Conservation (phyloP, 164 flowering plant species). For the Tinospora cordifolia region DNA sequence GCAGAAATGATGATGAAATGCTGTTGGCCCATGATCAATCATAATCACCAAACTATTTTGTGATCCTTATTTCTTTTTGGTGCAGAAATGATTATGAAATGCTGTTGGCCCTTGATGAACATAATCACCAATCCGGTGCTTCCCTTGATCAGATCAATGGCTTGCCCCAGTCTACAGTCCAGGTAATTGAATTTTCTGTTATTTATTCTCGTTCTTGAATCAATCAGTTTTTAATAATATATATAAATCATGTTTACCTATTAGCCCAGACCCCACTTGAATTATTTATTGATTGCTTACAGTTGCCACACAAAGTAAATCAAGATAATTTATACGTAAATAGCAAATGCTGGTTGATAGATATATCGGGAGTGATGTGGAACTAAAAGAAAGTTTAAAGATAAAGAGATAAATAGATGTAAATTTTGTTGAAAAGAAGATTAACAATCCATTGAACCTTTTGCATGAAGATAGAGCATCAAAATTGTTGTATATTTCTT, state of each 20-base stretch:
- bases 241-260: not conserved
- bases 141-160: constrained; percentile 50
- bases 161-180: constrained; percentile 71
- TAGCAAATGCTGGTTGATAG: too few relatives aligned
- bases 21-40: constrained; percentile 79
- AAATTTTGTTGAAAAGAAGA: too few relatives aligned
- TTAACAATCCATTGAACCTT: too few relatives aligned
- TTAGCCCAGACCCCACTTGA: not conserved
- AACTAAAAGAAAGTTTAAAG: too few relatives aligned
- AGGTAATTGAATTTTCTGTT: constrained; percentile 33
- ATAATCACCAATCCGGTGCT: constrained; percentile 67
- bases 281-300: not conserved
- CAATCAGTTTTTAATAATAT: not conserved
- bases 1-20: constrained; percentile 92
- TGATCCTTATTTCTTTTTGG: not conserved
- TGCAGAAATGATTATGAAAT: constrained; percentile 89
- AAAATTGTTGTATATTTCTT: too few relatives aligned
- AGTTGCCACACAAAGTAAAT: too few relatives aligned
- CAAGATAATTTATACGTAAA: too few relatives aligned
- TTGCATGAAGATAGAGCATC: too few relatives aligned
- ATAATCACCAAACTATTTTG: constrained; percentile 24
- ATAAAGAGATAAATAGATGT: too few relatives aligned
- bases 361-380: too few relatives aligned
- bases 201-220: not conserved
- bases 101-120: constrained; percentile 82